Base-by-base conservation (phyloP, 768 basidiomycete species). In the Lactarius psammicola region DNA sequence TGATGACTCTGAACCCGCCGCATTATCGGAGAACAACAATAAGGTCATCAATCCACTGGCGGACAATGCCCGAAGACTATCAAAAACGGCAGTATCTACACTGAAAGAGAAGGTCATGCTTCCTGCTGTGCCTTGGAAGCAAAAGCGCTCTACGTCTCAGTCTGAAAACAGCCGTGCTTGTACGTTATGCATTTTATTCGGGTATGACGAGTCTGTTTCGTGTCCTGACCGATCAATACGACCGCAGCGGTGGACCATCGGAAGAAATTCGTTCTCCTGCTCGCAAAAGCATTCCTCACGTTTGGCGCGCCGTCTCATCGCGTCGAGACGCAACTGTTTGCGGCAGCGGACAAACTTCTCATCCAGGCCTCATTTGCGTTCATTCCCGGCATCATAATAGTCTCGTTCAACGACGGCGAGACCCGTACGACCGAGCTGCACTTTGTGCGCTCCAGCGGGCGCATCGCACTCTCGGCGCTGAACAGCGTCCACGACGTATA, bases 291-390 rank as follows among this genome's bases (percentile, higher is more conserved):
- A 13, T 82, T 98, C 64, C 85, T 98, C 74, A 82, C 87, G n/a
- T 95, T 92, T 74, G 95, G 95, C 23, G 91, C 94, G n/a, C 94
- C 94, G 1, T 94, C 93, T 26, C 95, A 97, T 75, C 84, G 95
- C 23, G 89, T 95, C 68, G 94, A 96, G 77, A 87, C 92, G 1
- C 94, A 95, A 74, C 84, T 98, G 46, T 81, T 82, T 65, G 85
- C 90, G 4, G 93, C 92, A 2, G 88, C 94, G 7, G 78, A 82
- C 13, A 88, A 92, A 63, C 83, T 97, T 18, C 86, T 89, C 36
- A 82, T 92, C 67, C 83, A 88, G 70, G 89, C 90, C 62, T 87
- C 83, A 72, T 93, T 96, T 72, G 88, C 96, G 23, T 92, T 94
- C 74, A 81, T 92, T 42, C 88, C 91, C 4, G 86, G 85, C 62